phyloP scores from a whole-genome alignment of 306 rosid species.

The Lathyrus tuberosus region DNA sequence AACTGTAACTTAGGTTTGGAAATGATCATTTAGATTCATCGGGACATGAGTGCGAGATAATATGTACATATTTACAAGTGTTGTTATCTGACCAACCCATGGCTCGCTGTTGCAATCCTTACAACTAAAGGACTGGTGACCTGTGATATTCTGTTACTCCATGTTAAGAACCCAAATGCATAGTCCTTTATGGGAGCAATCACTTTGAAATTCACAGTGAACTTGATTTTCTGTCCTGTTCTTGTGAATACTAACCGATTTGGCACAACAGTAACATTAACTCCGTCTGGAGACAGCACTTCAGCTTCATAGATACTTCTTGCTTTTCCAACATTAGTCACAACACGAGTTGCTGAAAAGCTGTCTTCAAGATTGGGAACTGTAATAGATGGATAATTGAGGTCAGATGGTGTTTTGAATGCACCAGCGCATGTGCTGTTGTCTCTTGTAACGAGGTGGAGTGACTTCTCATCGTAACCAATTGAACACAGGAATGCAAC shows the following conservation, averaged over 20 bases:
- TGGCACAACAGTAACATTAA: slow-evolving; percentile 71
- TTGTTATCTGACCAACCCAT: slow-evolving; percentile 56
- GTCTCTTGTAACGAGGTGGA: slow-evolving; percentile 66
- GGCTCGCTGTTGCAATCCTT: slow-evolving; percentile 46
- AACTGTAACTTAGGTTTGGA: not conserved
- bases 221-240: slow-evolving; percentile 60
- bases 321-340: slow-evolving; percentile 73
- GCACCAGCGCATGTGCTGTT: slow-evolving; percentile 63
- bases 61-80: slow-evolving; percentile 28
- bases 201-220: slow-evolving; percentile 63
- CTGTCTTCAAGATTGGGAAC: slow-evolving; percentile 66
- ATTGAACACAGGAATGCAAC: slow-evolving; percentile 69
- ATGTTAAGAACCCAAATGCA: slow-evolving; percentile 66
- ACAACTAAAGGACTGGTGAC: slow-evolving; percentile 73
- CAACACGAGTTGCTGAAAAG: slow-evolving; percentile 58
- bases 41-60: slow-evolving; percentile 28
- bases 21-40: slow-evolving; percentile 24
- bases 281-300: slow-evolving; percentile 61
- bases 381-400: slow-evolving; percentile 75
- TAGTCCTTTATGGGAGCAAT: slow-evolving; percentile 62
- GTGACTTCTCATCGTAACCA: slow-evolving; percentile 64
- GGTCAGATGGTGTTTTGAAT: slow-evolving; percentile 56
- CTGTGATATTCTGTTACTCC: slow-evolving; percentile 54
- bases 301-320: slow-evolving; percentile 54
- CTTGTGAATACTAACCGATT: slow-evolving; percentile 54